Base-by-base conservation (phyloP, 108 stramenopile species). In the Schizochytrium sp. region DNA sequence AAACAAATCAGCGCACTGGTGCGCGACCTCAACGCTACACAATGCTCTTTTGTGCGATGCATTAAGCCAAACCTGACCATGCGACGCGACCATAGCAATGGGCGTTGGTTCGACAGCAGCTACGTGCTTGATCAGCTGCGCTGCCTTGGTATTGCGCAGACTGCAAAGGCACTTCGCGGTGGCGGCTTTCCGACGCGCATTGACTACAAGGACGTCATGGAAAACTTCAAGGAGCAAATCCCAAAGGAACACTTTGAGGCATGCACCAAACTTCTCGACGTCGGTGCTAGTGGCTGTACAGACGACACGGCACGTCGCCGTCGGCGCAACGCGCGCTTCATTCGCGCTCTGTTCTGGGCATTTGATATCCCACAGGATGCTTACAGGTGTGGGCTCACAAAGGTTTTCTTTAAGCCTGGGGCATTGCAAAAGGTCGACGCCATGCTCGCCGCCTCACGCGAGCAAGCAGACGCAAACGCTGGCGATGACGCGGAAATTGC, bases 71-170 rank as follows among this genome's bases (percentile, higher is more conserved):
- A 88, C 51, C 60, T 83, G 45, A 53, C 48, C 10, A 53, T 83
- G 76, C 19, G 48, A 2, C 76, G 76, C 51, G 76, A 88, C 4
- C 8, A 25, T 16, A 23, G 6, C 10, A 44, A 60, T 5, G 60
- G 21, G 5, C 16, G 2, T 23, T 34, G 58, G 60, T 88, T 88
- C 88, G 60, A 88, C 28, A 43, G 29, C 23, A 21, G 44, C 41
- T 60, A 63, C 60, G 88, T 88, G 14, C 88, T 88, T 5, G 88
- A 88, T 44, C 88, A 88, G 51, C 88, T 88, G 8, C 88, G 88
- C n/a, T 88, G 88, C 51, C 25, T 88, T 23, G 88, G 88, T 25
- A 88, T 88, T 23, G 48, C 76, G n/a, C 76, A 83, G 28, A 83
- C 76, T 6, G 76, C 76, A 1, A 47, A 83, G 28, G 76, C 76